Percentiles rank a stretch among this genome's conserved stretches.
These are phyloP conservation scores for Toxicodendron radicans DNA, from an alignment of 345 rosid genomes.

Conservation along the genomic window DNA sequence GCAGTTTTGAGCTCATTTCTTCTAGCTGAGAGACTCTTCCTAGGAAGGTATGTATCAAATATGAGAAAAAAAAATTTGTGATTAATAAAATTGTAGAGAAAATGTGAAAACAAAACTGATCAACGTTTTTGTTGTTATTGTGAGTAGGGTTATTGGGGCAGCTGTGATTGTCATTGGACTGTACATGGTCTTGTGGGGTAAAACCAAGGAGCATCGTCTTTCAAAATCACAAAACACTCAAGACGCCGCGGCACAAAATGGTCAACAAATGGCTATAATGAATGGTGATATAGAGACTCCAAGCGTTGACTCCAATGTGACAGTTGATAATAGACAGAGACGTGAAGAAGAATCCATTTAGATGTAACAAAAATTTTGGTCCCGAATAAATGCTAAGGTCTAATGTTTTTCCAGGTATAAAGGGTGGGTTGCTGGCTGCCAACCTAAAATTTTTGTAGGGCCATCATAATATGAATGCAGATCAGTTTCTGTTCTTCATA, in stretches of 20 bases:
- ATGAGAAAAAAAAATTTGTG: background rate
- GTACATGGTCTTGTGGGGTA: conserved; percentile 78
- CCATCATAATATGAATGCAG: no score
- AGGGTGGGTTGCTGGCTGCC: no score
- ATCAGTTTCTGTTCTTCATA: no score
- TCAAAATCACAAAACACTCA: conserved; percentile 13
- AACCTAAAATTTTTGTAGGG: no score
- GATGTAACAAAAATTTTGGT: no score
- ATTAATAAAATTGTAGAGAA: background rate
- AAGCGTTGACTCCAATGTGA: background rate
- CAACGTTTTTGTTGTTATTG: background rate
- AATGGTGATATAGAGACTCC: conserved; percentile 8
- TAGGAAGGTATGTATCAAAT: conserved; percentile 45
- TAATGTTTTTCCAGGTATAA: no score
- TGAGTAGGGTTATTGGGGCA: conserved; percentile 61
- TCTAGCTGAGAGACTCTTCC: conserved; percentile 44
- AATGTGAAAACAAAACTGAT: background rate
- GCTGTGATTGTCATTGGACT: conserved; percentile 62
- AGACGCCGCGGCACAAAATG: background rate
- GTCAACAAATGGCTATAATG: background rate
- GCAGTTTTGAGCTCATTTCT: conserved; percentile 57
- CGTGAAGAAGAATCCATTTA: no score
- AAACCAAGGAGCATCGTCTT: conserved; percentile 52
- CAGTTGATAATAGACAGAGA: no score
- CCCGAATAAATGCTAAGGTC: no score